Evolutionary conservation across 164 flowering plant genomes (phyloP).

Genomic region (Annona squamosa): DNA sequence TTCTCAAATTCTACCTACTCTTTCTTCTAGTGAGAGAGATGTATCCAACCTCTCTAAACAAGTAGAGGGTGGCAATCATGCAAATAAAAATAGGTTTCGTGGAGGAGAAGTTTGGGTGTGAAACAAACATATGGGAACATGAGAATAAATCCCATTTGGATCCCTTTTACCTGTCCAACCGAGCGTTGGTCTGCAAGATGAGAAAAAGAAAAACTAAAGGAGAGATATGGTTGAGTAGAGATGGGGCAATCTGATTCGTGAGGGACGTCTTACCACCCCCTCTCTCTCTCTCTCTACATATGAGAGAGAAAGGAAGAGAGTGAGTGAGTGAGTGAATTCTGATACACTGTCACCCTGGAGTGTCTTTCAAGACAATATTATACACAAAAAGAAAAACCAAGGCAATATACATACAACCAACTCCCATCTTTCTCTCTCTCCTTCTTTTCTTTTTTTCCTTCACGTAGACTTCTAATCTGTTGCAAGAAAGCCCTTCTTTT

Average conservation of each 20-base stretch:
- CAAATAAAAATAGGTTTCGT: slow-evolving; percentile 16
- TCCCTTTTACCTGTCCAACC: slow-evolving; percentile 13
- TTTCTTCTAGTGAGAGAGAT: slow-evolving; percentile 2
- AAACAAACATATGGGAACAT: neutral
- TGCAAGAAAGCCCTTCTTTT: neutral
- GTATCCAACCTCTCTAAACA: neutral
- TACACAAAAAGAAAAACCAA: slow-evolving; percentile 1
- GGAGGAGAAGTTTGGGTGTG: slow-evolving; percentile 17
- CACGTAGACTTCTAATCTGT: slow-evolving; percentile 15
- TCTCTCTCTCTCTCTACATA: neutral
- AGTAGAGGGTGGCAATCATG: slow-evolving; percentile 5
- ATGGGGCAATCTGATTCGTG: slow-evolving; percentile 44
- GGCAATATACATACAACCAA: neutral
- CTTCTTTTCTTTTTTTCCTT: slow-evolving; percentile 9
- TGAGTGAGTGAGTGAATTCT: neutral
- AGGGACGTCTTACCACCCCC: slow-evolving; percentile 18
- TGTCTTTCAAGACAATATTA: slow-evolving; percentile 17
- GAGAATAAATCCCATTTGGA: slow-evolving; percentile 17
- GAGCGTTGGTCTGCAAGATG: slow-evolving; percentile 6
- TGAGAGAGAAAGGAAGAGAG: slow-evolving; percentile 4
- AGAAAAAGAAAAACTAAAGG: slow-evolving; percentile 15
- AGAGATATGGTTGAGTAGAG: slow-evolving; percentile 42
- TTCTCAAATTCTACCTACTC: neutral
- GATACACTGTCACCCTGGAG: slow-evolving; percentile 22
- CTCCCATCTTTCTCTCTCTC: too few relatives aligned